These are phyloP conservation scores for Lathyrus oleraceus DNA, from an alignment of 306 rosid genomes.

Conservation along the genomic window DNA sequence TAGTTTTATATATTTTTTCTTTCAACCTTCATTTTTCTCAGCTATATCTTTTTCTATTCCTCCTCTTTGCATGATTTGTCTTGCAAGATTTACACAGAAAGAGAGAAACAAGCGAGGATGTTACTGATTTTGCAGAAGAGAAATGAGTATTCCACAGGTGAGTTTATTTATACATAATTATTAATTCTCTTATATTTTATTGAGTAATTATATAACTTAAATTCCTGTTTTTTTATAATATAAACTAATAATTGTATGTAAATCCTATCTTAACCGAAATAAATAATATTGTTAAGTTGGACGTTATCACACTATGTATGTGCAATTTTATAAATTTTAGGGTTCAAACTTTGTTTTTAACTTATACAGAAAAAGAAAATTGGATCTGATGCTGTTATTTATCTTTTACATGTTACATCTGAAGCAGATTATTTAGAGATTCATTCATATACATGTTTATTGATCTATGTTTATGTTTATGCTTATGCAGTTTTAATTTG, in stretches of 20 bases:
- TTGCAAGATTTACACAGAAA: conserved; percentile 1
- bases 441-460: neutral
- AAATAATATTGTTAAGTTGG: too few species aligned
- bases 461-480: neutral
- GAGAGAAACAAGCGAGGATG: conserved; percentile 3
- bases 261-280: too few species aligned
- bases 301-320: too few species aligned
- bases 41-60: neutral
- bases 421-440: neutral
- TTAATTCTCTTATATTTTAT: neutral
- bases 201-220: neutral
- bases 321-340: too few species aligned
- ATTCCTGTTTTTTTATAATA: too few species aligned
- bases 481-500: neutral
- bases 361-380: too few species aligned
- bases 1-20: neutral
- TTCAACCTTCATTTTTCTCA: conserved; percentile 4
- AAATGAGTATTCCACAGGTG: conserved; percentile 17
- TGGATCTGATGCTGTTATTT: too few species aligned
- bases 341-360: too few species aligned
- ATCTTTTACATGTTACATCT: too few species aligned
- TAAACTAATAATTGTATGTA: too few species aligned
- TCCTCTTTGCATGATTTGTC: neutral
- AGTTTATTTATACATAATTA: conserved; percentile 22
- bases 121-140: conserved; percentile 1